Conservation (phyloP, 202 grass and related monocot species). For the Zizania palustris region DNA sequence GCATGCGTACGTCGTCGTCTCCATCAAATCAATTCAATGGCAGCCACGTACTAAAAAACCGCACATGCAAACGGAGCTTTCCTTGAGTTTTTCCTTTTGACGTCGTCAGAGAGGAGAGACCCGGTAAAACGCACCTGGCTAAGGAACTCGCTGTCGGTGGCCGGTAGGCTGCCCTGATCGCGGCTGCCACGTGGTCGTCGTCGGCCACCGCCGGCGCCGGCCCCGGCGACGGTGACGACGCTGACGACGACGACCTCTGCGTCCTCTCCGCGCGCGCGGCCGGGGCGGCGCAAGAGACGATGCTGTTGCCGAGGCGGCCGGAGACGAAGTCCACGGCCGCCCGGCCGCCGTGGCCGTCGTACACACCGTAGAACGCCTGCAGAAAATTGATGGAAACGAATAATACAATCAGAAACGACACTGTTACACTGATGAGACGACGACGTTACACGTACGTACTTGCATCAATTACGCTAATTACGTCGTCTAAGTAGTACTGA, state of each 20-base stretch:
- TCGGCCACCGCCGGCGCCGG: slow-evolving; percentile 27
- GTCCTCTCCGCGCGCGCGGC: not conserved
- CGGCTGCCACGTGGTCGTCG: slow-evolving; percentile 35
- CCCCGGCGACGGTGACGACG: not conserved
- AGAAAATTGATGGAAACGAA: not conserved
- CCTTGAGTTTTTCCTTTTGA: not conserved
- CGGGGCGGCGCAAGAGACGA: slow-evolving; percentile 41
- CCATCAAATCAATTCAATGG: too few species aligned
- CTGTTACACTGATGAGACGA: not conserved
- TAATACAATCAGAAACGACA: not conserved
- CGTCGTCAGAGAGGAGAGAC: slow-evolving; percentile 11
- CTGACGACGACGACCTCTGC: not conserved
- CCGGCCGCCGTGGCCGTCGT: slow-evolving; percentile 84
- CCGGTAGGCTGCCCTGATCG: slow-evolving; percentile 61
- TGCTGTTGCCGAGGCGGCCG: slow-evolving; percentile 57
- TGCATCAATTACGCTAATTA: not conserved
- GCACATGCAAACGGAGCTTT: not conserved
- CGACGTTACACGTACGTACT: not conserved
- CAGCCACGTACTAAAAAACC: not conserved
- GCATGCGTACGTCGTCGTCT: too few species aligned
- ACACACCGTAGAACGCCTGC: slow-evolving; percentile 89
- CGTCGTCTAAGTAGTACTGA: too few species aligned
- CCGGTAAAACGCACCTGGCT: slow-evolving; percentile 57
- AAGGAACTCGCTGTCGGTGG: slow-evolving; percentile 77
- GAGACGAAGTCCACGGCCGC: slow-evolving; percentile 82